A percentile compares a stretch with the other conserved stretches of the same genome.
Evolutionary conservation across 768 basidiomycete genomes (phyloP).

Genomic region (Tricholoma hemisulphureum): DNA sequence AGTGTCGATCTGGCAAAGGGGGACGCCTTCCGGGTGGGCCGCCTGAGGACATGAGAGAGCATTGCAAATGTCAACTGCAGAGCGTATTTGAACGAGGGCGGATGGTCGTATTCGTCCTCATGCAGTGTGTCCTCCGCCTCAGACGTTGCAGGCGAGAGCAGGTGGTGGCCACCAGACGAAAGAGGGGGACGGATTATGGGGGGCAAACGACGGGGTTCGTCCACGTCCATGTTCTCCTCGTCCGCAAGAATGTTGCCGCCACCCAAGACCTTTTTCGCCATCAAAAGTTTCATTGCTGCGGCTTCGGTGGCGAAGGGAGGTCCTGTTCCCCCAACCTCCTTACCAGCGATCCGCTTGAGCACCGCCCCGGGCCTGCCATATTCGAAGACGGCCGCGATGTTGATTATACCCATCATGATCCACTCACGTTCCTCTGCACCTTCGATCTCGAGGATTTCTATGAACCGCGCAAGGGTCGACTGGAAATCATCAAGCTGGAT

Average conservation of each 20-base stretch:
- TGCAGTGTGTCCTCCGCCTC: conserved; percentile 20
- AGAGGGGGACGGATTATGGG: conserved; percentile 20
- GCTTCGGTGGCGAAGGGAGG: conserved; percentile 28
- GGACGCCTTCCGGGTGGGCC: conserved; percentile 59
- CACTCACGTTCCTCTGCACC: conserved; percentile 83
- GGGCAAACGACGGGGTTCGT: conserved; percentile 41
- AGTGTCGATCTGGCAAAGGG: conserved; percentile 53
- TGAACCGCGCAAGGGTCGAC: conserved; percentile 75
- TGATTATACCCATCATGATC: conserved; percentile 94
- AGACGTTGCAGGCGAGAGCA: conserved; percentile 32
- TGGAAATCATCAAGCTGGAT: conserved; percentile 92
- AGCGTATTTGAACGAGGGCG: conserved; percentile 69
- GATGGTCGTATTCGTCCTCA: conserved; percentile 40
- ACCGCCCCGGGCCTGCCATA: conserved; percentile 78
- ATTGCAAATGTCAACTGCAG: conserved; percentile 77
- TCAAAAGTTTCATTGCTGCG: conserved; percentile 6
- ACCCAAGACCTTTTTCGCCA: conserved; percentile 12
- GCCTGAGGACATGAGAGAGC: conserved; percentile 67
- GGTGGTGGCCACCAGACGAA: conserved; percentile 6
- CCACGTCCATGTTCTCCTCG: conserved; percentile 65
- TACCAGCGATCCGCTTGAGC: conserved; percentile 62
- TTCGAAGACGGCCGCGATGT: conserved; percentile 80
- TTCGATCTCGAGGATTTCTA: conserved; percentile 84
- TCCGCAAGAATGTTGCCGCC: conserved; percentile 32
- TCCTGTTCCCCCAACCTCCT: conserved; percentile 42